phyloP scores from a whole-genome alignment of 1,284 basidiomycete genomes.

The Cutaneotrichosporon dermatis region DNA sequence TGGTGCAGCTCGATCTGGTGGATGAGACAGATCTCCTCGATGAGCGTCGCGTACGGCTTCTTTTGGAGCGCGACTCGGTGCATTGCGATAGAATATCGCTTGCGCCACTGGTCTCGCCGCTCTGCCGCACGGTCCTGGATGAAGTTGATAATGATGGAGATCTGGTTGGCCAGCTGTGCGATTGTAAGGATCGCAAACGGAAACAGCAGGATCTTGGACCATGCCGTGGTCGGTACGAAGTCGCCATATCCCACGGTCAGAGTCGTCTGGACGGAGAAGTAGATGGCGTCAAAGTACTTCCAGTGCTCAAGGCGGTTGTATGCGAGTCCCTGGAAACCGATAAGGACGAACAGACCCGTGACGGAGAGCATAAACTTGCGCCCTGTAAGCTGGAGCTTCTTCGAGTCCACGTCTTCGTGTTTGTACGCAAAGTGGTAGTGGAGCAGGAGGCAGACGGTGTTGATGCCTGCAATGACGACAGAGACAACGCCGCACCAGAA shows the following conservation, averaged over 20 bases:
- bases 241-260: constrained; percentile 49
- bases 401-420: constrained; percentile 20
- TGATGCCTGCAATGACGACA: constrained; percentile 44
- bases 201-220: constrained; percentile 47
- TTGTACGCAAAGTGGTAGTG: constrained; percentile 46
- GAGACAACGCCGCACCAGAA: constrained; percentile 52
- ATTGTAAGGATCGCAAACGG: constrained; percentile 49
- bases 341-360: constrained; percentile 43
- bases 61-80: constrained; percentile 30
- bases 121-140: constrained; percentile 32
- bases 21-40: constrained; percentile 47
- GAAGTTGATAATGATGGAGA: constrained; percentile 47
- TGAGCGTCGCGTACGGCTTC: constrained; percentile 35
- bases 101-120: constrained; percentile 42
- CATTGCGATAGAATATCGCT: constrained; percentile 37
- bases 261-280: constrained; percentile 30
- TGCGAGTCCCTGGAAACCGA: constrained; percentile 42
- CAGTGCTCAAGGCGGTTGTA: constrained; percentile 43
- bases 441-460: constrained; percentile 40
- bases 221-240: constrained; percentile 28
- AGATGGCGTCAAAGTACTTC: constrained; percentile 42
- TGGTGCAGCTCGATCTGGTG: constrained; percentile 43
- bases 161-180: constrained; percentile 48
- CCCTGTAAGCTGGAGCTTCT: constrained; percentile 41
- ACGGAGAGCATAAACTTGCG: constrained; percentile 50